phyloP scores from a whole-genome alignment of 208 protist genomes.

The Novymonas esmeraldas region DNA sequence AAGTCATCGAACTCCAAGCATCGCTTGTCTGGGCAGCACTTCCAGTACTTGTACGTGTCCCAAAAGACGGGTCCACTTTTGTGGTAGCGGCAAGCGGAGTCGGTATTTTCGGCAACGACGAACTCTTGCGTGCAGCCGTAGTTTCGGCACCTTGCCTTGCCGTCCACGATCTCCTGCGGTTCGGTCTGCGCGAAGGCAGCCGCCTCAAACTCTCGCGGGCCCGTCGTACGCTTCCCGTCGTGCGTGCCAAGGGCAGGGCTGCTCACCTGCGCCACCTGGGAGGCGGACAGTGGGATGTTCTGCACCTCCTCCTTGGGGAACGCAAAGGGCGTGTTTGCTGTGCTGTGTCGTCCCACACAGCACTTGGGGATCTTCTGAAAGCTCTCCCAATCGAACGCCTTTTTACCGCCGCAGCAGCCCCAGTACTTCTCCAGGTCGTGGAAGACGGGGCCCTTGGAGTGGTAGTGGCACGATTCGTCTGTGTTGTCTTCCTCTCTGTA shows the following conservation, averaged over 20 bases:
- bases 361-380: constrained; percentile 80
- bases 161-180: constrained; percentile 73
- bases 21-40: constrained; percentile 86
- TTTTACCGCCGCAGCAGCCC: constrained; percentile 69
- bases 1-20: constrained; percentile 88
- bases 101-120: constrained; percentile 72
- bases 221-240: constrained; percentile 35
- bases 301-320: constrained; percentile 48
- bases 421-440: constrained; percentile 88
- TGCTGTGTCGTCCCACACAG: constrained; percentile 52
- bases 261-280: constrained; percentile 26
- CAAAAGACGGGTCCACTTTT: constrained; percentile 82
- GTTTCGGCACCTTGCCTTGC: constrained; percentile 81
- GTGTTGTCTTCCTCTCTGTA: constrained; percentile 75
- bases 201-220: constrained; percentile 82
- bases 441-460: constrained; percentile 76
- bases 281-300: constrained; percentile 49
- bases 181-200: constrained; percentile 34
- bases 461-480: constrained; percentile 68
- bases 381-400: constrained; percentile 83
- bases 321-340: constrained; percentile 48
- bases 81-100: constrained; percentile 69
- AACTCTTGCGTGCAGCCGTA: constrained; percentile 83
- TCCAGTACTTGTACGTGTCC: constrained; percentile 92
- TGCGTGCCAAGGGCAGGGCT: neutral